phyloP scores from a whole-genome alignment of 371 early-diverging fungal genomes.

The Lichtheimia ramosa region DNA sequence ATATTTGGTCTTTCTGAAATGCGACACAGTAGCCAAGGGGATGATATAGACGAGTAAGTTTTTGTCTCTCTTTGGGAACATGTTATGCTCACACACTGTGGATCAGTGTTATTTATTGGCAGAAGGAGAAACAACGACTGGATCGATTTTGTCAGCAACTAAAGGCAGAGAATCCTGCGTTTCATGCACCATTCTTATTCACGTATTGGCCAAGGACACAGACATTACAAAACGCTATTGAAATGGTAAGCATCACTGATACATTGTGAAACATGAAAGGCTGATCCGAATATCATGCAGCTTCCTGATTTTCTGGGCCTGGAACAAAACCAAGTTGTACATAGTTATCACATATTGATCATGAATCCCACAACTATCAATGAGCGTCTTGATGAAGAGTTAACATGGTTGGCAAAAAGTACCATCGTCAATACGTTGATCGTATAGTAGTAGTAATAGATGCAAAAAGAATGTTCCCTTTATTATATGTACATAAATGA shows the following conservation, averaged over 20 bases:
- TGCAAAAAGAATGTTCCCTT: slow-evolving; percentile 1
- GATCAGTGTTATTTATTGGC: slow-evolving; percentile 27
- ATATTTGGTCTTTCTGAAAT: slow-evolving; percentile 35
- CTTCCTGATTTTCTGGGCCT: slow-evolving; percentile 26
- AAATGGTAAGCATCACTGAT: slow-evolving; percentile 17
- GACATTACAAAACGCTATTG: slow-evolving; percentile 7
- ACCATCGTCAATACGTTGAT: slow-evolving; percentile 1
- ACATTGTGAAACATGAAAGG: too few relatives aligned
- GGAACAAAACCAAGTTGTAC: slow-evolving; percentile 5
- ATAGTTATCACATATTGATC: slow-evolving; percentile 30
- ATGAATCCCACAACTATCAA: slow-evolving; percentile 34
- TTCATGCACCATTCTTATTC: slow-evolving; percentile 28
- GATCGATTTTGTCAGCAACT: slow-evolving; percentile 15
- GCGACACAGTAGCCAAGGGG: neutral
- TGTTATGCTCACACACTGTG: too few relatives aligned
- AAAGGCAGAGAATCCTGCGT: slow-evolving; percentile 15
- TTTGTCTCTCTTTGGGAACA: neutral
- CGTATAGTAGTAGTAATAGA: neutral
- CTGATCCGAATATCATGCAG: slow-evolving; percentile 5
- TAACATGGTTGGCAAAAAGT: slow-evolving; percentile 29
- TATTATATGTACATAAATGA: neutral
- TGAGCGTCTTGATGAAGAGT: slow-evolving; percentile 23
- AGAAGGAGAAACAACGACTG: slow-evolving; percentile 17
- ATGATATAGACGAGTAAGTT: neutral
- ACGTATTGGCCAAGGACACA: slow-evolving; percentile 29